Conservation (phyloP, 1,139 yeast genomes). For the Taiozyma sp. region DNA sequence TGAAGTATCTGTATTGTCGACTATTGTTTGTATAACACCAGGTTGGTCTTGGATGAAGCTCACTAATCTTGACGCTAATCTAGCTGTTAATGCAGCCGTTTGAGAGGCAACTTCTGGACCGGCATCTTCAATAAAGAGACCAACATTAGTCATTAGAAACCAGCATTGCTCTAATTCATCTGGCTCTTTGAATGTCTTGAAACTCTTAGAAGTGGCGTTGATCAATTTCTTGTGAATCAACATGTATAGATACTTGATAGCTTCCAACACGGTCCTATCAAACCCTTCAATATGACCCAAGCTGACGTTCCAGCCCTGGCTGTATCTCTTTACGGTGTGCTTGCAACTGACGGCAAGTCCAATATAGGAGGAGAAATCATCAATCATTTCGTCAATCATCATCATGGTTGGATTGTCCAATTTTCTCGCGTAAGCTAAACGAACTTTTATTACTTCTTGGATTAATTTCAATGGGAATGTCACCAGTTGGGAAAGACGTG, state of each 20-base stretch:
- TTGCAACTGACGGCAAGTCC: slow-evolving; percentile 73
- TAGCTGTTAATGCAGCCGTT: slow-evolving; percentile 57
- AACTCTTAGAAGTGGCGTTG: slow-evolving; percentile 67
- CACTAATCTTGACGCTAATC: slow-evolving; percentile 62
- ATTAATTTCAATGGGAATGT: slow-evolving; percentile 80
- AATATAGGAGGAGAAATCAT: slow-evolving; percentile 75
- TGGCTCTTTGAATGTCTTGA: slow-evolving; percentile 86
- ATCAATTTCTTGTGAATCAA: slow-evolving; percentile 70
- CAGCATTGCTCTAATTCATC: slow-evolving; percentile 82
- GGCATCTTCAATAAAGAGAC: slow-evolving; percentile 73
- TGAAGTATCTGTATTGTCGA: slow-evolving; percentile 22
- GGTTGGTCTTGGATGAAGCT: slow-evolving; percentile 71
- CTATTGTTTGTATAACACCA: slow-evolving; percentile 50
- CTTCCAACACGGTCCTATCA: slow-evolving; percentile 67
- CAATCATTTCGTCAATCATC: slow-evolving; percentile 94
- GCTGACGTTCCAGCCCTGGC: slow-evolving; percentile 70
- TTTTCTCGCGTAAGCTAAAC: slow-evolving; percentile 75
- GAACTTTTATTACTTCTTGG: slow-evolving; percentile 70
- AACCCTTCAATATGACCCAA: slow-evolving; percentile 64
- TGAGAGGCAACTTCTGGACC: slow-evolving; percentile 79
- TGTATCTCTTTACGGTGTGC: slow-evolving; percentile 64
- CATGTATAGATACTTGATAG: slow-evolving; percentile 67
- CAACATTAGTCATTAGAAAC: slow-evolving; percentile 68
- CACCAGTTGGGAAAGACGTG: slow-evolving; percentile 53
- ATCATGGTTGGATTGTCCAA: slow-evolving; percentile 84